Percentiles rank a stretch among this genome's conserved stretches.
Evolutionary conservation across 2,329 filamentous ascomycete genomes (phyloP).

Genomic region (Thielaviopsis populi): DNA sequence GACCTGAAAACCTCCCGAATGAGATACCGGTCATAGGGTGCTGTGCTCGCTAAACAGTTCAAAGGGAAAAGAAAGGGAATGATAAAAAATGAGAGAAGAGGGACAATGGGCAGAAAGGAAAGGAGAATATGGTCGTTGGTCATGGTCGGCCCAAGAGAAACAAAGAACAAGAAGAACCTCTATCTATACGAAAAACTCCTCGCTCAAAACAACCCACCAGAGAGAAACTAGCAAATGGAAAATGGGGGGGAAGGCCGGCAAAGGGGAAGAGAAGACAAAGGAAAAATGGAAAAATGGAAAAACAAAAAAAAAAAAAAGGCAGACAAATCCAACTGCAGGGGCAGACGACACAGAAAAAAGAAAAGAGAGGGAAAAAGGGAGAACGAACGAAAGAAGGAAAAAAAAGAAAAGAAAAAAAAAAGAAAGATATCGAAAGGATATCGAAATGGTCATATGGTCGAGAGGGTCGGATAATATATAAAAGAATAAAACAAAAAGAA

Average conservation of each 20-base stretch:
- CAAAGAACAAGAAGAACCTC: not conserved
- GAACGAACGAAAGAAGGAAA: too few relatives aligned
- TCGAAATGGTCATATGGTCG: too few relatives aligned
- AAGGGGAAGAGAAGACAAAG: not conserved
- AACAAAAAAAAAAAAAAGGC: not conserved
- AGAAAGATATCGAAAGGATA: too few relatives aligned
- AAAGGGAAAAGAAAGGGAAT: not conserved
- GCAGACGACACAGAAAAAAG: too few relatives aligned
- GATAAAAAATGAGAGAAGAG: not conserved
- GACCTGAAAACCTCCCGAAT: not conserved
- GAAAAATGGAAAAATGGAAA: not conserved
- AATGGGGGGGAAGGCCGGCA: too few relatives aligned
- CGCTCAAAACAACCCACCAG: constrained; percentile 9
- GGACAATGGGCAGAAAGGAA: not conserved
- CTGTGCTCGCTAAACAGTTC: not conserved
- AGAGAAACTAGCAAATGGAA: constrained; percentile 5
- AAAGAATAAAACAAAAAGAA: not conserved
- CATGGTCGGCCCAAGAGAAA: not conserved
- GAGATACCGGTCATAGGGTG: not conserved
- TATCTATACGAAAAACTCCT: constrained; percentile 8
- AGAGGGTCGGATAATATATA: too few relatives aligned
- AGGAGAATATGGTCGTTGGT: constrained; percentile 2
- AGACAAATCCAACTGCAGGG: too few relatives aligned
- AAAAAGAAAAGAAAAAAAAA: too few relatives aligned
- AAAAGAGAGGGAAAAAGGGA: too few relatives aligned